Evolutionary conservation across 192 early-diverging fungal species (phyloP), one percentile per base, ranked within the genome.

Genomic region (Obelidium mucronatum): DNA sequence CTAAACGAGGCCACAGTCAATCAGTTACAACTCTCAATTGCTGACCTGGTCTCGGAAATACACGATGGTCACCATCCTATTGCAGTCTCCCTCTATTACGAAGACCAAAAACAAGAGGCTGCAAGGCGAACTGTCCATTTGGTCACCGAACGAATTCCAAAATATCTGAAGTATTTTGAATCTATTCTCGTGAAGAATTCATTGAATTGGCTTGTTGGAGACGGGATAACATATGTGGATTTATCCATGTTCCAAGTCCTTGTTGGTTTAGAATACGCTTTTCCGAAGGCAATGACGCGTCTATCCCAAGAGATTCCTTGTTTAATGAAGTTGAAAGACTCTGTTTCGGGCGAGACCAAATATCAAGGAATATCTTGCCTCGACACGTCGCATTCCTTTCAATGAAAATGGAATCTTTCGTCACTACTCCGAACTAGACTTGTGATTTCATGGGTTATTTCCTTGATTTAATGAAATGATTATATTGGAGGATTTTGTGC

Each of bases 361-460:
- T 59, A 59, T 59, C 31, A 59, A 59, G 24, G 56, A 11, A 24
- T 59, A 59, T 24, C 56, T 59, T n/a, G 56, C 56, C 26, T 59
- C 56, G 24, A 24, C 11, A 31, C 8, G 56, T 19, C 11, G 56
- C 6, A 11, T 59, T 11, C 13, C n/a, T 8, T 59, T 59, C 31
- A 59, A 31, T 59, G 44, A 48, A 19, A 59, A 59, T 31, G 56
- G 24, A 22, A 6, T 59, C 56, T 59, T 59, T 59, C 56, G 56
- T 59, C 31, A 59, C 24, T 59, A 59, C 56, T 31, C 56, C 6
- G 56, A 59, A 31, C 26, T 59, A 24, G 56, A 59, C 26, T 31
- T 59, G 11, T 59, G 56, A 59, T n/a, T n/a, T n/a, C n/a, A n/a
- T n/a, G n/a, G n/a, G n/a, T n/a, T n/a, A n/a, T n/a, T n/a, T n/a